A percentile compares a stretch with the other conserved stretches of the same genome.
These are phyloP conservation scores for Pseudonitzschia multiseries DNA, from an alignment of 108 stramenopile species.

Conservation along the genomic window DNA sequence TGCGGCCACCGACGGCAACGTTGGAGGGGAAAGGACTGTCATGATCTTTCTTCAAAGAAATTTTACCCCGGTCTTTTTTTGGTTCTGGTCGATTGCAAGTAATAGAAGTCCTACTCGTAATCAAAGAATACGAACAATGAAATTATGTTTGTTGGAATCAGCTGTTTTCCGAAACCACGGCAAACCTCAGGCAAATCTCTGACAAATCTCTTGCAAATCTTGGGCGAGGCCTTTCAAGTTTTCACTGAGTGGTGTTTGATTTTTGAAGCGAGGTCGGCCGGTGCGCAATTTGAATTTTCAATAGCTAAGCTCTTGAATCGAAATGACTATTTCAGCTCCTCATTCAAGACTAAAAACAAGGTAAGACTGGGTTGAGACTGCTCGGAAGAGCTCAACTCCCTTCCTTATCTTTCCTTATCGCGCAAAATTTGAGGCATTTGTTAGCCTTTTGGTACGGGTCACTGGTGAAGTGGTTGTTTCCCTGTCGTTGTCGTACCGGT, in stretches of 20 bases:
- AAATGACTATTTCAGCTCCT: slow-evolving; percentile 8
- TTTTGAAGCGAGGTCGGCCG: slow-evolving; percentile 6
- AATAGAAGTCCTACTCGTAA: background rate
- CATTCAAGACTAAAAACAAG: background rate
- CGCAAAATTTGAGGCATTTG: background rate
- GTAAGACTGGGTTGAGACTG: background rate
- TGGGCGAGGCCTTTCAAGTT: background rate
- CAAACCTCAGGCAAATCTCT: no score
- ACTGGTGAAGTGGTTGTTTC: no score
- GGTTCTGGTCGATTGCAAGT: background rate
- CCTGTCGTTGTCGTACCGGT: background rate
- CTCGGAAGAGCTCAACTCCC: background rate
- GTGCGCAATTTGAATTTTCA: slow-evolving; percentile 4
- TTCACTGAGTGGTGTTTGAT: background rate
- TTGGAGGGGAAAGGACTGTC: slow-evolving; percentile 4
- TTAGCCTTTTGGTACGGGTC: no score
- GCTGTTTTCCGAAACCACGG: background rate
- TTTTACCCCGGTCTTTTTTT: background rate
- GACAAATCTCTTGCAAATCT: no score
- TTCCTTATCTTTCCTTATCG: background rate
- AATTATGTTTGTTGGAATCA: background rate
- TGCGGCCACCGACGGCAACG: background rate
- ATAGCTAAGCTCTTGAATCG: background rate
- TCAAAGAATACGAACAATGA: background rate
- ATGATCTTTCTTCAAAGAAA: background rate